phyloP scores from a whole-genome alignment of 768 basidiomycete genomes.

The Terana coerulea region DNA sequence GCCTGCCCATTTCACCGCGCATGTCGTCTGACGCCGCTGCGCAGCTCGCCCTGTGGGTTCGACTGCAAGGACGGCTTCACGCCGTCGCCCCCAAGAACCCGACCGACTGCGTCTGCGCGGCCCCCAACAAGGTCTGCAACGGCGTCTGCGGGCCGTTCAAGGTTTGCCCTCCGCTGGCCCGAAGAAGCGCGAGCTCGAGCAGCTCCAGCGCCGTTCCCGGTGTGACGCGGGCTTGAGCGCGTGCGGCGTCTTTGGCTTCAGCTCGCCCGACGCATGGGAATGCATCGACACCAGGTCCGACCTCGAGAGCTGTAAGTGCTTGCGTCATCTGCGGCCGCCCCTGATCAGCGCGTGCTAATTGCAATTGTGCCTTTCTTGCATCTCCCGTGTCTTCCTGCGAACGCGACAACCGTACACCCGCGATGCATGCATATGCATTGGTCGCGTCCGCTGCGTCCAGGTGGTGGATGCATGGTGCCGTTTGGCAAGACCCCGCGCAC shows the following conservation, averaged over 20 bases:
- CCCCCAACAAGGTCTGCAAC: conserved; percentile 43
- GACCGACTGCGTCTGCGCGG: conserved; percentile 38
- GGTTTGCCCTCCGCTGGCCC: conserved; percentile 27
- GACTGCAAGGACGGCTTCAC: conserved; percentile 42
- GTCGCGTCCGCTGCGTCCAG: not conserved
- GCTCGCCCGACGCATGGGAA: conserved; percentile 38
- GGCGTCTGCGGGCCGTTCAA: conserved; percentile 34
- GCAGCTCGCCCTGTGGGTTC: conserved; percentile 39
- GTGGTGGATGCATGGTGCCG: conserved; percentile 18
- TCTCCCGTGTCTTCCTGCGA: not conserved
- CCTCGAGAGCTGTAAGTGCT: conserved; percentile 48
- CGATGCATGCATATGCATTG: not conserved
- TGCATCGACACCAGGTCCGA: conserved; percentile 44
- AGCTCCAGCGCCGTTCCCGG: conserved; percentile 22
- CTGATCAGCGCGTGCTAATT: not conserved
- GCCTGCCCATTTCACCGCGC: too few relatives aligned
- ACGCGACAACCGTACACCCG: not conserved
- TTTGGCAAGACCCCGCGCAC: conserved; percentile 25
- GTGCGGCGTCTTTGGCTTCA: conserved; percentile 39
- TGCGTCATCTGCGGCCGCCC: not conserved
- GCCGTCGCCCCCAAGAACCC: conserved; percentile 28
- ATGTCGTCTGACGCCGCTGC: not conserved
- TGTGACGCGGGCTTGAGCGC: conserved; percentile 37
- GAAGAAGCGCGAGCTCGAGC: conserved; percentile 29
- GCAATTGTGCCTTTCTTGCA: not conserved